phyloP scores from a whole-genome alignment of 2,329 filamentous ascomycete species.

The Aureobasidium sp. region DNA sequence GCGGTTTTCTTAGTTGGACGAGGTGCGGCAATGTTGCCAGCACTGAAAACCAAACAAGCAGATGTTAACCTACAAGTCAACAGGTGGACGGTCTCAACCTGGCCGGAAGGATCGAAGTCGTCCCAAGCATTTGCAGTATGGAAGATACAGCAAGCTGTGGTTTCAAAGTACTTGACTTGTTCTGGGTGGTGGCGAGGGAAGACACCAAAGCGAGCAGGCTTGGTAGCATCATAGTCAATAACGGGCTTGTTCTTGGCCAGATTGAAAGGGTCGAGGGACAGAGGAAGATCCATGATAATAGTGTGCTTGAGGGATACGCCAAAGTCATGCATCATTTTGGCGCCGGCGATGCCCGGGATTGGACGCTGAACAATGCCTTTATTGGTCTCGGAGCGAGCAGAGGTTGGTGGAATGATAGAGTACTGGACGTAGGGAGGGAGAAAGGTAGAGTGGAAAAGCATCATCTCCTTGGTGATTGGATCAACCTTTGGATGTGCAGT shows the following conservation, averaged over 20 bases:
- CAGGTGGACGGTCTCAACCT: constrained; percentile 47
- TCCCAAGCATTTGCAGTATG: constrained; percentile 68
- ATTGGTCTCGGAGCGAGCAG: constrained; percentile 10
- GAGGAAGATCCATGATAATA: constrained; percentile 60
- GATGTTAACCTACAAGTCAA: constrained; percentile 60
- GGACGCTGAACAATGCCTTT: constrained; percentile 42
- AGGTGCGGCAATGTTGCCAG: constrained; percentile 54
- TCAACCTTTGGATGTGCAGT: constrained; percentile 63
- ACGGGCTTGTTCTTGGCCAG: constrained; percentile 47
- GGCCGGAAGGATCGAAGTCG: constrained; percentile 25
- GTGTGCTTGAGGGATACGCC: constrained; percentile 56
- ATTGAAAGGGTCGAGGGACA: constrained; percentile 57
- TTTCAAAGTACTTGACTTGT: constrained; percentile 58
- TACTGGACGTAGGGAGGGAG: constrained; percentile 59
- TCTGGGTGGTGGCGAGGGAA: constrained; percentile 55
- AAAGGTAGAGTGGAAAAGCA: constrained; percentile 61
- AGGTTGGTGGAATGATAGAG: constrained; percentile 42
- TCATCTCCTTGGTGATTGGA: constrained; percentile 53
- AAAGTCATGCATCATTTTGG: constrained; percentile 72
- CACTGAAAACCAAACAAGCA: constrained; percentile 54
- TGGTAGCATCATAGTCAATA: constrained; percentile 51
- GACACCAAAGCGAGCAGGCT: constrained; percentile 55
- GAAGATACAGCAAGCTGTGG: constrained; percentile 59
- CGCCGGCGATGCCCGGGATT: constrained; percentile 52
- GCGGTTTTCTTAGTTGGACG: constrained; percentile 25